A percentile compares a stretch with the other conserved stretches of the same genome.
These are phyloP conservation scores for Plasmodium relictum DNA, from an alignment of 169 alveolate genomes.

Conservation along the genomic window DNA sequence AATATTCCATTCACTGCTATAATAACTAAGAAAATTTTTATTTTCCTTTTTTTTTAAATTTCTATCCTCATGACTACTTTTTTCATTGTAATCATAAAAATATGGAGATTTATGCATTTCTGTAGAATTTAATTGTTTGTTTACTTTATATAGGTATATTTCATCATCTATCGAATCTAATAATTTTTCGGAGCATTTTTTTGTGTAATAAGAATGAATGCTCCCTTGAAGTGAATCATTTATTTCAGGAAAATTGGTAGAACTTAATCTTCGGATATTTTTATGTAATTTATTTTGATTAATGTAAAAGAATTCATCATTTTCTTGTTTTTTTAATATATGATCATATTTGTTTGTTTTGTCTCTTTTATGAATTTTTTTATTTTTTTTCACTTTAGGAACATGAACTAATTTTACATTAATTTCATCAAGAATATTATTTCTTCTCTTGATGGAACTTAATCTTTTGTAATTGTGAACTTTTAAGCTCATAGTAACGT, in stretches of 20 bases:
- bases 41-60: background rate
- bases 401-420: conserved; percentile 43
- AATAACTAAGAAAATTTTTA: too few species aligned
- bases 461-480: conserved; percentile 57
- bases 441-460: conserved; percentile 23
- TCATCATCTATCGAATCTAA: conserved; percentile 42
- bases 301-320: conserved; percentile 38
- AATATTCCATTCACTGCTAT: background rate
- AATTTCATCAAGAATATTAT: conserved; percentile 57
- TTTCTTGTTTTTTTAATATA: conserved; percentile 20
- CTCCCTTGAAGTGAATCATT: conserved; percentile 4
- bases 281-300: conserved; percentile 30
- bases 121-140: conserved; percentile 5
- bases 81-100: conserved; percentile 9
- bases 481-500: conserved; percentile 71
- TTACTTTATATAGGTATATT: conserved; percentile 50
- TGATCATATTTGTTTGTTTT: conserved; percentile 23
- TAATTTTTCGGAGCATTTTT: conserved; percentile 32
- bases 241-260: background rate
- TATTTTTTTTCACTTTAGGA: conserved; percentile 45
- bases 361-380: conserved; percentile 30
- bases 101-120: conserved; percentile 41
- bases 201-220: conserved; percentile 24
- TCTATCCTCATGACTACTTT: background rate
- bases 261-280: background rate